Conservation (phyloP, 2,329 filamentous ascomycete species). For the Waltergamsia citrina region DNA sequence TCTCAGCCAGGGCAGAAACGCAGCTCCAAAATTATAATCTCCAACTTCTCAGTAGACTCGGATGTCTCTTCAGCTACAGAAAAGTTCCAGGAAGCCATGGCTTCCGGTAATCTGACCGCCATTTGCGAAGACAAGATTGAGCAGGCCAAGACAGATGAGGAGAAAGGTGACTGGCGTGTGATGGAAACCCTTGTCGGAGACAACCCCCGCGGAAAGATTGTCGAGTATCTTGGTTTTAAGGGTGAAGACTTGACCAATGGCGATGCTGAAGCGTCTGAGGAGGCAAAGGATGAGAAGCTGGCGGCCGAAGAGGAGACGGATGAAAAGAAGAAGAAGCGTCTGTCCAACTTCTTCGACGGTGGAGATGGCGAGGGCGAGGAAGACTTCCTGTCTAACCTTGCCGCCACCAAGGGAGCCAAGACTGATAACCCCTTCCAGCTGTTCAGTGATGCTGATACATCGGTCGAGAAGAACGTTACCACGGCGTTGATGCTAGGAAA, state of each 20-base stretch:
- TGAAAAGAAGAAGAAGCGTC: conserved; percentile 47
- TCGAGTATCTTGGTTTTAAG: conserved; percentile 83
- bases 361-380: conserved; percentile 57
- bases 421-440: conserved; percentile 92
- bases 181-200: conserved; percentile 80
- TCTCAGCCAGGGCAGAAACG: conserved; percentile 52
- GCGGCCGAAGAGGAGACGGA: conserved; percentile 4
- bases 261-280: conserved; percentile 22
- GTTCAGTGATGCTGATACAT: conserved; percentile 72
- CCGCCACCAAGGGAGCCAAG: conserved; percentile 83
- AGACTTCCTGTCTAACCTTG: conserved; percentile 76
- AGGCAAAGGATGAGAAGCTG: conserved; percentile 17
- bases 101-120: conserved; percentile 63
- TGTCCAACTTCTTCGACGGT: conserved; percentile 75
- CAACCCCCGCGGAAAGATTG: conserved; percentile 76
- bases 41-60: conserved; percentile 81
- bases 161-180: conserved; percentile 93
- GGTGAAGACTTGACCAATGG: conserved; percentile 47
- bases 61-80: conserved; percentile 76
- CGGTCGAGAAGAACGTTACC: conserved; percentile 79
- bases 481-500: conserved; percentile 80
- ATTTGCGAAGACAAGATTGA: conserved; percentile 76
- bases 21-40: conserved; percentile 72
- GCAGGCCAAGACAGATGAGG: conserved; percentile 71
- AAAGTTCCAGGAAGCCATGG: conserved; percentile 76